These are phyloP conservation scores for Domatiomyces catenatus DNA, from an alignment of 2,329 filamentous ascomycete species.

Conservation along the genomic window DNA sequence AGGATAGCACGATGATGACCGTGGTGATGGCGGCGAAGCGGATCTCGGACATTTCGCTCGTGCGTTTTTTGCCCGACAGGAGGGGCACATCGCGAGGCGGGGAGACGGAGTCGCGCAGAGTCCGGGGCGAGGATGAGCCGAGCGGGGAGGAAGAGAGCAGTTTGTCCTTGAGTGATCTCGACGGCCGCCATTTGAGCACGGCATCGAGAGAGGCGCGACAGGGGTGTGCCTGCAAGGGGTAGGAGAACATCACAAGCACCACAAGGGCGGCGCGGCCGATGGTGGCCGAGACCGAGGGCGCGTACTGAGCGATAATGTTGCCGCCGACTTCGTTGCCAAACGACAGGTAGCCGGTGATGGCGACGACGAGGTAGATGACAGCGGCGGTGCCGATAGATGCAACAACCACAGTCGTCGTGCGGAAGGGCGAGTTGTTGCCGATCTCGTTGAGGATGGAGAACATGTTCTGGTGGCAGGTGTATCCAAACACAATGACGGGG, in stretches of 20 bases:
- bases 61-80: constrained; percentile 25
- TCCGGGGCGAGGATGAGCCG: constrained; percentile 2
- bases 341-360: constrained; percentile 87
- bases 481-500: constrained; percentile 96
- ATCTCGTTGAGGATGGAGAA: constrained; percentile 97
- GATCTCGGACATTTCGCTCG: constrained; percentile 60
- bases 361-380: constrained; percentile 73
- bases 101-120: constrained; percentile 20
- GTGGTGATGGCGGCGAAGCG: constrained; percentile 86
- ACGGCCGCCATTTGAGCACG: constrained; percentile 78
- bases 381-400: constrained; percentile 82
- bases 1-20: constrained; percentile 66
- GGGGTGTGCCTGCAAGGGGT: constrained; percentile 88
- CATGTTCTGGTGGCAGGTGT: constrained; percentile 99
- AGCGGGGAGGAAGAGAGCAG: constrained; percentile 18
- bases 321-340: constrained; percentile 81
- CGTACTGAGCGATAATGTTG: constrained; percentile 88
- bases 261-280: constrained; percentile 93
- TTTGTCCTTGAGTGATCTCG: constrained; percentile 19
- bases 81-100: constrained; percentile 29
- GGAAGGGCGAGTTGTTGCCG: constrained; percentile 61
- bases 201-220: constrained; percentile 91
- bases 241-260: constrained; percentile 87
- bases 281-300: constrained; percentile 64
- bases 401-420: constrained; percentile 62